Conservation (phyloP, 1,139 yeast genomes). For the Yamadazyma aaseri region DNA sequence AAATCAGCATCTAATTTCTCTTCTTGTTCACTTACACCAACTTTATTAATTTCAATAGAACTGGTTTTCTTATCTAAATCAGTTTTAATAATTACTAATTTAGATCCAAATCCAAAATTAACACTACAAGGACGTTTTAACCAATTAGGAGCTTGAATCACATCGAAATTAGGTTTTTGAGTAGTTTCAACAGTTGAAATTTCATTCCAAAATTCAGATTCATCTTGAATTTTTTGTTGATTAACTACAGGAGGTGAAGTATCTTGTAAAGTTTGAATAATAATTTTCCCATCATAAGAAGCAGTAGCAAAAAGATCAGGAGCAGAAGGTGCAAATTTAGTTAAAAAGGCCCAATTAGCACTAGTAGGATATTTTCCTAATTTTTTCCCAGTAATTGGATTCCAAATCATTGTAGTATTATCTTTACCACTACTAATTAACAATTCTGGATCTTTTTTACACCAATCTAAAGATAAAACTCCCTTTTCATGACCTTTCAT, state of each 20-base stretch:
- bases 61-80: conserved; percentile 53
- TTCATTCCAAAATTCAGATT: conserved; percentile 82
- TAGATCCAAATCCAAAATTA: conserved; percentile 92
- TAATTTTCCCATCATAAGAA: conserved; percentile 85
- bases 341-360: conserved; percentile 91
- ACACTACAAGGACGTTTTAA: conserved; percentile 73
- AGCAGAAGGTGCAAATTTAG: conserved; percentile 79
- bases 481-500: conserved; percentile 86
- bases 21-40: conserved; percentile 24
- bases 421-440: conserved; percentile 90
- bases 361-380: conserved; percentile 89
- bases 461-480: conserved; percentile 90
- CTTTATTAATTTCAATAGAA: conserved; percentile 34
- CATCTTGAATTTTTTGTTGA: conserved; percentile 44
- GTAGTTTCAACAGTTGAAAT: conserved; percentile 72
- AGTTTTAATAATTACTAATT: conserved; percentile 59
- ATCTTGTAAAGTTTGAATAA: conserved; percentile 86
- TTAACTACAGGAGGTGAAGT: conserved; percentile 55
- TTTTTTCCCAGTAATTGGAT: conserved; percentile 68
- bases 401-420: conserved; percentile 86
- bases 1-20: conserved; percentile 40
- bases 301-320: conserved; percentile 95
- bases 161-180: conserved; percentile 66
- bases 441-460: conserved; percentile 73
- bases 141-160: conserved; percentile 89